Evolutionary conservation across 2,329 filamentous ascomycete species (phyloP), one percentile per base, ranked within the genome.

Genomic region (Trichoderma guizhouense): DNA sequence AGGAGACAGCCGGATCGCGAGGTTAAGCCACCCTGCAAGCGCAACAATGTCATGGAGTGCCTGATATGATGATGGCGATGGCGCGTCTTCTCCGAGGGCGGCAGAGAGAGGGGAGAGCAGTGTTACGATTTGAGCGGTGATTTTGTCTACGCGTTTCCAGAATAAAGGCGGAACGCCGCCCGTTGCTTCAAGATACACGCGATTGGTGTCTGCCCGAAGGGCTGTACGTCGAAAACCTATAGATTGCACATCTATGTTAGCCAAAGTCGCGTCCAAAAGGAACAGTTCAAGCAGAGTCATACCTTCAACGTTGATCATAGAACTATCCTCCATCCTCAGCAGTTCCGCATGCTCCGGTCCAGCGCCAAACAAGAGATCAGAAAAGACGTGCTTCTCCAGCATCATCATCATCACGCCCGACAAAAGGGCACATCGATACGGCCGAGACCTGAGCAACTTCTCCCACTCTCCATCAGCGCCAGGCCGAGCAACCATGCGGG

Each of bases 331-430:
- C 14, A 71, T 71, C 11, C 70, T 39, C 3, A 81, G 73, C 3
- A 74, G 61, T 63, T 73, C 70, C 34, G 51, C 47, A 64, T 81
- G 78, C n/a, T 75, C 74, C 2, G 72, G 18, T 18, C 71, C 70
- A 24, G 80, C 79, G 12, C 80, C 80, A 72, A 82, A 82, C 3
- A 81, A 74, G 8, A 79, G 73, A 14, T 71, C 63, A 7, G 77
- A 78, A 21, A 81, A 79, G 21, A 80, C 73, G 1, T 76, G 65
- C 4, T 71, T 72, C 11, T 79, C 75, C 18, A 81, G 72, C 39
- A 79, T 70, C 72, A 73, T 77, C 73, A 79, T 76, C 30, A 82
- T 73, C n/a, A 79, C 75, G 4, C 77, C 80, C 24, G 74, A 63
- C 47, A 81, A 68, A 1, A 82, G 74, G 9, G 71, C 74, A 34